phyloP scores from a whole-genome alignment of 257 asterid genomes.

The Paraleonurus japonicus region DNA sequence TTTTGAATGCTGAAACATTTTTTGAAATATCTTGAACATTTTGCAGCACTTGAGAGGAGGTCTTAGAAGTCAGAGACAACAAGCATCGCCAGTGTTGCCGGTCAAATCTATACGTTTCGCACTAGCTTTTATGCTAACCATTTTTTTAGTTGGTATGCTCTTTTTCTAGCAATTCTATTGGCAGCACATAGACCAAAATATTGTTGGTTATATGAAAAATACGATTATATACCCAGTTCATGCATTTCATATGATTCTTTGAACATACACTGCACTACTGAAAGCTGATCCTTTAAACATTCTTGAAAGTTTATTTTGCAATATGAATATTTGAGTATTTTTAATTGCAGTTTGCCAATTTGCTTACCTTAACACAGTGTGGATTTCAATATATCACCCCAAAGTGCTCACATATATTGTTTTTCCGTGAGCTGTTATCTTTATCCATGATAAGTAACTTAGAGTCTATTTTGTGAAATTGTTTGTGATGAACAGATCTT shows the following conservation, averaged over 20 bases:
- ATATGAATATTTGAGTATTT: background rate
- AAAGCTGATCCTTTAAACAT: background rate
- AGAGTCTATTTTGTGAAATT: background rate
- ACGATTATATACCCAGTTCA: background rate
- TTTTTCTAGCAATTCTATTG: constrained; percentile 12
- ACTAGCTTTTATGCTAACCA: constrained; percentile 60
- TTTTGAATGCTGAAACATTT: background rate
- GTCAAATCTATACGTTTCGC: constrained; percentile 55
- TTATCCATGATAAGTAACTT: background rate
- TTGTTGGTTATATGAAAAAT: background rate
- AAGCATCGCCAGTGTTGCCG: constrained; percentile 37
- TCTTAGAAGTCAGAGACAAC: constrained; percentile 53
- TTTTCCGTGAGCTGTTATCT: background rate
- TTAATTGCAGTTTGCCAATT: background rate
- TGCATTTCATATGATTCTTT: background rate
- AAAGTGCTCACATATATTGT: background rate
- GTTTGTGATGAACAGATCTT: background rate
- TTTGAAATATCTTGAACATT: constrained; percentile 15
- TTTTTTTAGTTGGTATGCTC: constrained; percentile 74
- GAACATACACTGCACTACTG: background rate
- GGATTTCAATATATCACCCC: background rate
- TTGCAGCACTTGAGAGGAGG: constrained; percentile 58
- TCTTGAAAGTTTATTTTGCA: background rate
- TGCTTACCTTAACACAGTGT: background rate
- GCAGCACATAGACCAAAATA: background rate